These are phyloP conservation scores for Amborella trichopoda DNA, from an alignment of 164 flowering plant genomes.

Conservation along the genomic window DNA sequence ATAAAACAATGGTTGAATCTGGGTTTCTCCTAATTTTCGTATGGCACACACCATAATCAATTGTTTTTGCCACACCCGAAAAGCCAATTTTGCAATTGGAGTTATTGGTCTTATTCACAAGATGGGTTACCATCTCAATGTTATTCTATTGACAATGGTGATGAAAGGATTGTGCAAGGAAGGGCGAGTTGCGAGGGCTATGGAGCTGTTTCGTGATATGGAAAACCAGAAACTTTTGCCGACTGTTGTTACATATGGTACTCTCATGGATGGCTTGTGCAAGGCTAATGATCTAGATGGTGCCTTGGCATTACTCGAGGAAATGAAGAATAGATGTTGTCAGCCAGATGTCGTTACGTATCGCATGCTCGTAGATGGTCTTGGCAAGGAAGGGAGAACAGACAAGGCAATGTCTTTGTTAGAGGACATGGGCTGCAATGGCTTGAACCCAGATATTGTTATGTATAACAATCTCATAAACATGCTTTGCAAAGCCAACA, in stretches of 20 bases:
- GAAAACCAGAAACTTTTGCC: constrained; percentile 15
- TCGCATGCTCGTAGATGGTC: constrained; percentile 31
- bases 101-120: constrained; percentile 43
- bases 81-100: constrained; percentile 29
- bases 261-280: constrained; percentile 45
- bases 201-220: constrained; percentile 26
- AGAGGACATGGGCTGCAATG: constrained; percentile 40
- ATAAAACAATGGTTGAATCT: constrained; percentile 25
- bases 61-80: constrained; percentile 25
- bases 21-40: constrained; percentile 21
- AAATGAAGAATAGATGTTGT: constrained; percentile 29
- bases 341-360: constrained; percentile 33
- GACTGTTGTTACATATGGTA: constrained; percentile 40
- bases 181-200: constrained; percentile 24
- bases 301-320: constrained; percentile 25
- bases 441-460: constrained; percentile 29
- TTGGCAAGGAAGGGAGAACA: constrained; percentile 39
- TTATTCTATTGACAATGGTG: constrained; percentile 27
- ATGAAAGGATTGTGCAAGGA: constrained; percentile 43
- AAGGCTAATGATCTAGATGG: constrained; percentile 32
- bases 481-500: constrained; percentile 34
- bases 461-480: constrained; percentile 32
- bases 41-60: constrained; percentile 33
- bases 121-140: constrained; percentile 33
- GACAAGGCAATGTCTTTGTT: constrained; percentile 35